A percentile compares a stretch with the other conserved stretches of the same genome.
Evolutionary conservation across 169 alveolate species (phyloP).

Genomic region (Nephromyces sp.): DNA sequence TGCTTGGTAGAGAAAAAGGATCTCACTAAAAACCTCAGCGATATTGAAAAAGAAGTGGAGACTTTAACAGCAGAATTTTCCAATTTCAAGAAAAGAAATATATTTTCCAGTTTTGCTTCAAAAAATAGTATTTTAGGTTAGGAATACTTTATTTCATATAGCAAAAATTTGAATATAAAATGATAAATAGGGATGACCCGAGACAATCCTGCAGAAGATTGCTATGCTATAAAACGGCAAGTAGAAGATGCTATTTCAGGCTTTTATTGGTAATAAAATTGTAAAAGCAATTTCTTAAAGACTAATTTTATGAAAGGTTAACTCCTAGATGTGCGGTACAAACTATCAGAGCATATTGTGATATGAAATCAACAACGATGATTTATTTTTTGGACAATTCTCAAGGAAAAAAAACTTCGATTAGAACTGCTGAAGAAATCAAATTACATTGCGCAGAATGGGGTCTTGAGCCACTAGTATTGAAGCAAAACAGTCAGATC

Average conservation of each 20-base stretch:
- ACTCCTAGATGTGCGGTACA: conserved; percentile 70
- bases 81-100: not conserved
- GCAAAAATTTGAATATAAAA: not conserved
- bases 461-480: conserved; percentile 72
- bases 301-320: conserved; percentile 24
- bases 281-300: not conserved
- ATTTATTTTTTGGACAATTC: conserved; percentile 50
- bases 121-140: not conserved
- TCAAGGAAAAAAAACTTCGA: conserved; percentile 35
- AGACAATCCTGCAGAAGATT: conserved; percentile 72
- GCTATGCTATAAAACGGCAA: conserved; percentile 54
- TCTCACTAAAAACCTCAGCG: conserved; percentile 45
- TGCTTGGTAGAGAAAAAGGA: conserved; percentile 54
- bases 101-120: not conserved
- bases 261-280: conserved; percentile 63
- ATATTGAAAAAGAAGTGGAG: conserved; percentile 45
- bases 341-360: conserved; percentile 76
- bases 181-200: conserved; percentile 59
- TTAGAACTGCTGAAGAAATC: conserved; percentile 57
- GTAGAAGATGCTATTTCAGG: conserved; percentile 64
- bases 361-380: conserved; percentile 60
- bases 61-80: conserved; percentile 28
- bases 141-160: not conserved
- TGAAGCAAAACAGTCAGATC: conserved; percentile 57
- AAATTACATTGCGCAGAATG: conserved; percentile 65